A percentile compares a stretch with the other conserved stretches of the same genome.
These are phyloP conservation scores for Solanum etuberosum DNA, from an alignment of 257 asterid genomes.

Conservation along the genomic window DNA sequence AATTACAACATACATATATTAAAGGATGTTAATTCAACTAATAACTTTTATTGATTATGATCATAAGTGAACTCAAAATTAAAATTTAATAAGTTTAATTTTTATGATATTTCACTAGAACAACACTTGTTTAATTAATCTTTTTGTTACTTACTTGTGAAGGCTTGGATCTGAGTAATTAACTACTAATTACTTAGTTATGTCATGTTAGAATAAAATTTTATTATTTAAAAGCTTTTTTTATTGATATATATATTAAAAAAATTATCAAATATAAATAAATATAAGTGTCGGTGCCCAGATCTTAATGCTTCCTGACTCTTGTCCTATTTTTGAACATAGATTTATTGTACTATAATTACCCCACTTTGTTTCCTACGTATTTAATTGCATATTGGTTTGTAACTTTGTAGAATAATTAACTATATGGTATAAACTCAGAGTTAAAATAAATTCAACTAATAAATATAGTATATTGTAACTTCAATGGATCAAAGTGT, in stretches of 20 bases:
- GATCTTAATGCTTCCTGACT: not conserved
- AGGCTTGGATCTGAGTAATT: not conserved
- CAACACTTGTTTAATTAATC: not conserved
- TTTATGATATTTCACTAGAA: not conserved
- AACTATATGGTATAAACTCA: not conserved
- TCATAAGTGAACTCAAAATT: not conserved
- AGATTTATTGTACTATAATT: not conserved
- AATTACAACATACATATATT: too few relatives aligned
- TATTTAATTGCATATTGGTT: not conserved
- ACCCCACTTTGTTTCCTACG: not conserved
- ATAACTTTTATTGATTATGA: too few relatives aligned
- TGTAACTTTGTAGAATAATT: not conserved
- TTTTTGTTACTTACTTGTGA: not conserved
- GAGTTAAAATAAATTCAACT: not conserved
- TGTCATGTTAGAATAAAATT: not conserved
- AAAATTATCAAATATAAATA: not conserved
- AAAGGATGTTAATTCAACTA: too few relatives aligned
- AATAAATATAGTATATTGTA: not conserved
- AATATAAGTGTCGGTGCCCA: not conserved
- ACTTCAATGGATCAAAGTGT: not conserved
- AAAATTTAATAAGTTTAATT: too few relatives aligned
- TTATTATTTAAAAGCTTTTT: not conserved
- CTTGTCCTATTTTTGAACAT: not conserved
- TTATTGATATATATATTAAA: not conserved
- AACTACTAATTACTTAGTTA: not conserved